Base-by-base conservation (phyloP, 2,329 filamentous ascomycete genomes). In the Aureobasidium sp. region DNA sequence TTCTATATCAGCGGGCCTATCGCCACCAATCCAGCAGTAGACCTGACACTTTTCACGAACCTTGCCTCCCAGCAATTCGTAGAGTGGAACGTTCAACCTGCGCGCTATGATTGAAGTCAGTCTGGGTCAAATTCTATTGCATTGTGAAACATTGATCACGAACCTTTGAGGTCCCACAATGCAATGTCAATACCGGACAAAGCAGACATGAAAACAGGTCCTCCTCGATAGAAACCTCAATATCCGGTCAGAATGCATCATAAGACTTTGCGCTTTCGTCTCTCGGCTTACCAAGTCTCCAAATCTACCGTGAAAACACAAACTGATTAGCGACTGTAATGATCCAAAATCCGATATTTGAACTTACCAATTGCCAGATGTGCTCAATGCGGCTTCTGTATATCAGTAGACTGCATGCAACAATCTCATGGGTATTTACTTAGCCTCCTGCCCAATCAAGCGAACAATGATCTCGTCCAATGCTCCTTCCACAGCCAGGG, bases 191-290 rank as follows among this genome's bases (percentile, higher is more conserved):
- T 84, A 2, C 89, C 89, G 0, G 87, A 84, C 17, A 92, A 74
- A 0, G 89, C 89, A 66, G 85, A 89, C 88, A 92, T 92, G 66
- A 92, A 87, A 10, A 92, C 88, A 0, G 89, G 87, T 0, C 89
- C 89, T 2, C 89, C 89, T 32, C 89, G 81, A 72, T 92, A 92
- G 73, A 92, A 93, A 0, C 84, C 84, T 46, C 67, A 62, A 27
- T 48, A 15, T 24, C 7, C 29, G 17, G 55, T 59, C 29, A 34
- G 29, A 51, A 39, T 34, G 47, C 15, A 46, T 39, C 29, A n/a
- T 36, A 17, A 12, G n/a, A 12, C 2, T 32, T 46, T 37, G 12
- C 5, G 12, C n/a, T 13, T 15, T 27, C 13, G 32, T 10, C 48
- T 13, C 82, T 77, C 51, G 17, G 37, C 62, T 24, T 17, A 66